These are phyloP conservation scores for Erysimum cheiri DNA, from an alignment of 441 rosid genomes.

Conservation along the genomic window DNA sequence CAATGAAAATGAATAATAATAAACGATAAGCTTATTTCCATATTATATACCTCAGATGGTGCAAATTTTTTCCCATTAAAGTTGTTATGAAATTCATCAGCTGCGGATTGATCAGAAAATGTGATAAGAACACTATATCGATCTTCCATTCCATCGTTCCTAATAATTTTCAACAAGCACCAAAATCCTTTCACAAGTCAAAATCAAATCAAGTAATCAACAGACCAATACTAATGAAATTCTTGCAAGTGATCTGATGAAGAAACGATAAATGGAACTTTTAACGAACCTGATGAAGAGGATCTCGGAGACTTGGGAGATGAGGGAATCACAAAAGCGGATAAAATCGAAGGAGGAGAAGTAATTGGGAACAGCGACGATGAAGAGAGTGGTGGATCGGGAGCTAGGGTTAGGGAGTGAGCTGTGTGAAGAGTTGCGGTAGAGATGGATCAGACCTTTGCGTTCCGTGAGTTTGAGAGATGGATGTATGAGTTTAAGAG, in stretches of 20 bases:
- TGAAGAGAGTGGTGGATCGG: slow-evolving; percentile 72
- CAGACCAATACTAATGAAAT: neutral
- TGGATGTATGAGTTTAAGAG: slow-evolving; percentile 33
- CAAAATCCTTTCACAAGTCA: neutral
- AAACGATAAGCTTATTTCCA: neutral
- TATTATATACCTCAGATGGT: slow-evolving; percentile 75
- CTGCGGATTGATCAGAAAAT: slow-evolving; percentile 58
- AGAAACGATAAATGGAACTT: neutral
- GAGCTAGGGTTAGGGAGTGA: slow-evolving; percentile 73
- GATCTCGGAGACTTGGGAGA: slow-evolving; percentile 56
- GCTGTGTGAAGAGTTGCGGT: slow-evolving; percentile 62
- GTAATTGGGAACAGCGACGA: slow-evolving; percentile 92
- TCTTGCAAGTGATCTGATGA: neutral
- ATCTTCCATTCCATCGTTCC: slow-evolving; percentile 96
- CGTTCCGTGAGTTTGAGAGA: slow-evolving; percentile 60
- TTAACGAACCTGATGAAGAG: slow-evolving; percentile 65
- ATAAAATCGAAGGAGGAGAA: slow-evolving; percentile 74
- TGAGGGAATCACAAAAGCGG: slow-evolving; percentile 63
- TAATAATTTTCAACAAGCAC: slow-evolving; percentile 25
- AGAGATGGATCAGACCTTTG: slow-evolving; percentile 79
- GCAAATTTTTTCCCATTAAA: slow-evolving; percentile 76
- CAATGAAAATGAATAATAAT: neutral
- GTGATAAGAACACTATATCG: slow-evolving; percentile 80
- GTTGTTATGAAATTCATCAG: slow-evolving; percentile 63
- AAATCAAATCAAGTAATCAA: neutral